Conservation (phyloP, 1,139 yeast genomes). For the Saccharomyces hybrid region DNA sequence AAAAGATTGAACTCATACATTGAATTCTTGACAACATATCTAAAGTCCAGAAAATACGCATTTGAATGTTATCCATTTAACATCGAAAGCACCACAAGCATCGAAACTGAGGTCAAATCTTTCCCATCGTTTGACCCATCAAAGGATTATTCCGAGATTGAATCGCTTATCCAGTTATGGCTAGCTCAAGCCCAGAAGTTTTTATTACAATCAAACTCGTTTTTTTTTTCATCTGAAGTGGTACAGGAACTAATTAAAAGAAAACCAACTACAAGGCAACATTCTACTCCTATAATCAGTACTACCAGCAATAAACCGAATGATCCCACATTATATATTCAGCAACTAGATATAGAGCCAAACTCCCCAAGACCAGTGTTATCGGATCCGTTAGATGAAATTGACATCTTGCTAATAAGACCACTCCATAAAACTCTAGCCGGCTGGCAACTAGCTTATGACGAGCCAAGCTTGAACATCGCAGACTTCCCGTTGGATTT, state of each 20-base stretch:
- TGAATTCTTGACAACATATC: constrained; percentile 17
- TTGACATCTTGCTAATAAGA: constrained; percentile 24
- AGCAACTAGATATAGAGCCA: constrained; percentile 4
- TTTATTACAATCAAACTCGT: constrained; percentile 21
- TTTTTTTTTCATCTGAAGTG: constrained; percentile 22
- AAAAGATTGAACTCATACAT: constrained; percentile 20
- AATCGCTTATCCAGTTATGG: constrained; percentile 23
- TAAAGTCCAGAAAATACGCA: constrained; percentile 17
- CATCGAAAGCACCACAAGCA: constrained; percentile 11
- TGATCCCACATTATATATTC: constrained; percentile 8
- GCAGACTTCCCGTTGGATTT: constrained; percentile 25
- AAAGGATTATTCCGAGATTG: constrained; percentile 15
- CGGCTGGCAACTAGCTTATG: constrained; percentile 31
- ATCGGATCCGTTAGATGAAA: constrained; percentile 14
- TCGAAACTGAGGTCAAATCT: constrained; percentile 7
- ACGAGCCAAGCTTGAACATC: constrained; percentile 28
- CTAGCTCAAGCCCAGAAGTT: constrained; percentile 20
- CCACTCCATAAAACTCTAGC: constrained; percentile 16
- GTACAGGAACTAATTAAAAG: constrained; percentile 19
- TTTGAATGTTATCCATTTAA: constrained; percentile 19
- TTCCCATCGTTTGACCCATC: constrained; percentile 12
- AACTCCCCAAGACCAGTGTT: constrained; percentile 1
- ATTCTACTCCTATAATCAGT: constrained; percentile 3
- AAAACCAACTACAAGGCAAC: constrained; percentile 13
- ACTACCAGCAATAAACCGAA: background rate